Evolutionary conservation across 129 eudicot genomes (phyloP), one percentile per base, ranked within the genome.

Genomic region (Lonicera japonica): DNA sequence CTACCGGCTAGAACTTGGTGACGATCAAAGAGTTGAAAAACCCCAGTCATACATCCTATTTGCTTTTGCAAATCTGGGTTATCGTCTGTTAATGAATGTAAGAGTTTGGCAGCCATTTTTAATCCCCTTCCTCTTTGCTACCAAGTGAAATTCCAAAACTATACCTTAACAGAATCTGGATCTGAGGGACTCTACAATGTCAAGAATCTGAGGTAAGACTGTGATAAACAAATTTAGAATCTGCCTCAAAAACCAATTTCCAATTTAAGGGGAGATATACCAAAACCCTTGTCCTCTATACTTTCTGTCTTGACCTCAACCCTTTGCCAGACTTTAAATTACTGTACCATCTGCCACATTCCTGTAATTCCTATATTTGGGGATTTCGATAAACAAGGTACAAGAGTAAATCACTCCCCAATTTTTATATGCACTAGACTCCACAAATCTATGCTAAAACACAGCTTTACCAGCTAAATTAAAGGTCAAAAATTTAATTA

Each of bases 11-110:
- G 68, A 2, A 87, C 66, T 25, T 84, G 81, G 8, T 82, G 84
- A 6, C 96, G 88, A 57, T 91, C 98, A 56, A 91, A 91, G 67
- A 91, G 66, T 34, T 91, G 96, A 65, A 91, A 84, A 20, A 91
- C 85, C 17, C 98, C 98, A 12, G 89, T 84, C 98, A 87, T 87
- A 51, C 98, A 91, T 79, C 98, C 98, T 6, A 91, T 84, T 54
- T 91, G 98, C 82, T 87, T 91, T 61, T 85, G 90, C 80, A 91
- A 80, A 77, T 91, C 95, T 50, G 89, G 82, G 66, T 91, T 91
- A 0, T 87, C 98, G 62, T 91, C 98, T 38, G 95, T 77, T 67
- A 87, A 56, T 58, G 98, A 82, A 75, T 82, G 96, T 62, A 91
- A 71, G 65, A 87, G 80, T 67, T 84, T 91, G 25, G 98, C 92